Evolutionary conservation across 2,329 filamentous ascomycete species (phyloP).

Genomic region (Diaporthe aspalathi): DNA sequence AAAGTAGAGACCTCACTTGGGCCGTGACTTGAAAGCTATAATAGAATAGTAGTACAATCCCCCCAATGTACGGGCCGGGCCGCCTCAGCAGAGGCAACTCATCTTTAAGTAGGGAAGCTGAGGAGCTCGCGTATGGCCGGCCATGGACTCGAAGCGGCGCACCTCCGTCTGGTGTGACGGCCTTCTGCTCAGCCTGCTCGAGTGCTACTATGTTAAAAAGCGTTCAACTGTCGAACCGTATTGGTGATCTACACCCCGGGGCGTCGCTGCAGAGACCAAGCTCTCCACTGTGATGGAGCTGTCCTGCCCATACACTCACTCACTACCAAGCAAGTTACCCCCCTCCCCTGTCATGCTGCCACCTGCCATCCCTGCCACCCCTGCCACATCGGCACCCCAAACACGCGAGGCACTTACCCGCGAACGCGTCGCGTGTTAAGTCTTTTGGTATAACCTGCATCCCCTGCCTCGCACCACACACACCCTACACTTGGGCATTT

Average conservation of each 20-base stretch:
- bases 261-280: neutral
- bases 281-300: constrained; percentile 17
- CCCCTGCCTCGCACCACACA: constrained; percentile 4
- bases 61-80: too few relatives aligned
- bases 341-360: too few relatives aligned
- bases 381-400: neutral
- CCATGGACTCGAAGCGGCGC: too few relatives aligned
- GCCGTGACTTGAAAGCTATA: neutral
- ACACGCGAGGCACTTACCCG: constrained; percentile 12
- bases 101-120: too few relatives aligned
- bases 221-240: neutral
- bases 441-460: constrained; percentile 17
- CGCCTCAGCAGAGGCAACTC: neutral
- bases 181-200: too few relatives aligned
- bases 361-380: neutral
- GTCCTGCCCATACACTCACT: too few relatives aligned
- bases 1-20: neutral
- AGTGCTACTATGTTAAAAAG: too few relatives aligned
- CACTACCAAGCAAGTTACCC: too few relatives aligned
- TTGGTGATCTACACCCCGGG: constrained; percentile 2
- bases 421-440: constrained; percentile 30
- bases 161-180: too few relatives aligned
- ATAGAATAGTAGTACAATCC: too few relatives aligned
- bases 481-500: neutral
- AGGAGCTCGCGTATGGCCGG: too few relatives aligned